Percentiles rank a stretch among this genome's conserved stretches.
phyloP scores from a whole-genome alignment of 2,329 filamentous ascomycete species.

The Sporothrix curviconia region DNA sequence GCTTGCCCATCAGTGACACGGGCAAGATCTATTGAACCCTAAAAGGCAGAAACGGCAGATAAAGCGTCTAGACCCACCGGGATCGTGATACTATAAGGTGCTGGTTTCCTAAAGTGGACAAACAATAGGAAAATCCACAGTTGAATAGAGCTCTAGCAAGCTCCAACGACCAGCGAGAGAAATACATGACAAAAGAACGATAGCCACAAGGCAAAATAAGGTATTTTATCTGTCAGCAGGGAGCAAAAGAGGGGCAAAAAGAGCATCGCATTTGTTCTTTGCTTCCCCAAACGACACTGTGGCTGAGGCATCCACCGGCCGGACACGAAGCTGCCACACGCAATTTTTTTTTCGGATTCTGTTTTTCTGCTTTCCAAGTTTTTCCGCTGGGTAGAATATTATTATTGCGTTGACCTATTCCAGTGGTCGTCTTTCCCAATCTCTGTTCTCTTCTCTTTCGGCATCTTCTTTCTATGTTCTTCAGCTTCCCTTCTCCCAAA shows the following conservation, averaged over 20 bases:
- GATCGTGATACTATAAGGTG: not conserved
- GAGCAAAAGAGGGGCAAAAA: not conserved
- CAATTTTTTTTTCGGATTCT: too few relatives aligned
- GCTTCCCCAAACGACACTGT: too few relatives aligned
- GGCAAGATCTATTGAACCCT: too few relatives aligned
- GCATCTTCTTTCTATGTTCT: too few relatives aligned
- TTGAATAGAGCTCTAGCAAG: slow-evolving; percentile 1
- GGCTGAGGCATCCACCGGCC: too few relatives aligned
- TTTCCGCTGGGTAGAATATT: too few relatives aligned
- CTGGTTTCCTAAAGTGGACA: not conserved
- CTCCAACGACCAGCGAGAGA: too few relatives aligned
- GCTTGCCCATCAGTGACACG: not conserved
- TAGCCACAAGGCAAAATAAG: not conserved
- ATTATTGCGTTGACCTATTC: not conserved
- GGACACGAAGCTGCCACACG: too few relatives aligned
- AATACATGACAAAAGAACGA: not conserved
- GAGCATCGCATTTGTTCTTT: too few relatives aligned
- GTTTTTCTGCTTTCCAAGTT: too few relatives aligned
- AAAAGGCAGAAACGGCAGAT: not conserved
- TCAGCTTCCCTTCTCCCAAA: not conserved
- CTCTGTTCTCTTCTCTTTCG: not conserved
- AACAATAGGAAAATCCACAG: slow-evolving; percentile 3
- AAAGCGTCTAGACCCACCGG: not conserved
- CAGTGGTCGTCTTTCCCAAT: not conserved
- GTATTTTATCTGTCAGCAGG: not conserved